Evolutionary conservation across 805 yeast species (phyloP).

Genomic region (Saturnispora gosingensis): DNA sequence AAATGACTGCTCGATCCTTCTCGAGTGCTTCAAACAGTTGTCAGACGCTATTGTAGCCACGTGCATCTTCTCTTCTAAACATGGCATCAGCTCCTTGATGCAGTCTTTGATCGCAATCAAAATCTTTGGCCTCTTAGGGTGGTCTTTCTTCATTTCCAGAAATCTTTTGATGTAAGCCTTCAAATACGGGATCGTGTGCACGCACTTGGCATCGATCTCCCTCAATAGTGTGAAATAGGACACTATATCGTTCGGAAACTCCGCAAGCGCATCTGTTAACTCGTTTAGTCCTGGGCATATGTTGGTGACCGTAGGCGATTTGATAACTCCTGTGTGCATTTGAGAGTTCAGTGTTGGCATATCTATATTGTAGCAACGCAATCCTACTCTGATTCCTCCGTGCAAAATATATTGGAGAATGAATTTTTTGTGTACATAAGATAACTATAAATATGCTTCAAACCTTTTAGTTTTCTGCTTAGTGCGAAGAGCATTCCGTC

Average conservation of each 20-base stretch:
- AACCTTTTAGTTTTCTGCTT: background rate
- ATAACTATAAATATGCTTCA: background rate
- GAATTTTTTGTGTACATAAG: background rate
- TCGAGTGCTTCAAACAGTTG: slow-evolving; percentile 55
- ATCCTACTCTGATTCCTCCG: background rate
- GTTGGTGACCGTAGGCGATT: slow-evolving; percentile 27
- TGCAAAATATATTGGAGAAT: background rate
- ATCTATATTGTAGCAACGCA: background rate
- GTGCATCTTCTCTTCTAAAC: slow-evolving; percentile 94
- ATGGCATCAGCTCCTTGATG: slow-evolving; percentile 71
- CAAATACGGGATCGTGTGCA: slow-evolving; percentile 60
- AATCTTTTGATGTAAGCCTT: slow-evolving; percentile 44
- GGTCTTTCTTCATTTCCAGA: slow-evolving; percentile 30
- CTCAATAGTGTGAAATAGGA: slow-evolving; percentile 80
- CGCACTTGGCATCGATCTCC: slow-evolving; percentile 93
- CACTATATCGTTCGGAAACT: slow-evolving; percentile 74
- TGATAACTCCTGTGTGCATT: background rate
- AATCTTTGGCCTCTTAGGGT: slow-evolving; percentile 31
- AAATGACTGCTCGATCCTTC: slow-evolving; percentile 72
- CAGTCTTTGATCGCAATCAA: slow-evolving; percentile 35
- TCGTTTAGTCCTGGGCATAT: slow-evolving; percentile 84
- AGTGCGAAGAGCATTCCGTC: background rate
- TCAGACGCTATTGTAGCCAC: slow-evolving; percentile 90
- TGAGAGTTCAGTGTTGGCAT: background rate
- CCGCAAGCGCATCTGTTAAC: slow-evolving; percentile 82